Evolutionary conservation across 768 basidiomycete genomes (phyloP).

Genomic region (Neoboletus brunneissimus): DNA sequence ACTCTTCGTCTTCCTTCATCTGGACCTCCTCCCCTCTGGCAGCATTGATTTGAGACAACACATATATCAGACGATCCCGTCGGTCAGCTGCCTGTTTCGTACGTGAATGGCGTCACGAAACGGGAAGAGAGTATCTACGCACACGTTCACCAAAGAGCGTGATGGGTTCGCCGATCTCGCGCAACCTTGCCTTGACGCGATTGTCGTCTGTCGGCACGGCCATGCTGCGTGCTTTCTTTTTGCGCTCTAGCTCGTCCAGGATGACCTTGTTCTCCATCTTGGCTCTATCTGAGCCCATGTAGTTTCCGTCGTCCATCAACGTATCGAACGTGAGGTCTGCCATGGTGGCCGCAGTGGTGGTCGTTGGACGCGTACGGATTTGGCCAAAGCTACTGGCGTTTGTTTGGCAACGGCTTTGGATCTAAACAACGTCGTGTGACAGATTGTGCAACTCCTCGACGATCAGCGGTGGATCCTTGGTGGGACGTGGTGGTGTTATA

Average conservation of each 20-base stretch:
- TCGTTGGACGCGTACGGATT: slow-evolving; percentile 12
- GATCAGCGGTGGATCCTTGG: neutral
- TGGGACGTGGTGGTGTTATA: neutral
- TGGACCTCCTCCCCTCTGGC: slow-evolving; percentile 79
- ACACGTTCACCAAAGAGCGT: slow-evolving; percentile 97
- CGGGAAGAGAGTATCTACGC: slow-evolving; percentile 35
- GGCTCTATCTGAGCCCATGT: slow-evolving; percentile 70
- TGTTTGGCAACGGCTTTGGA: slow-evolving; percentile 35
- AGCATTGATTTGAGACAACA: slow-evolving; percentile 89
- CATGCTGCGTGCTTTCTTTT: slow-evolving; percentile 89
- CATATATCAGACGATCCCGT: slow-evolving; percentile 91
- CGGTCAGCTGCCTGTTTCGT: slow-evolving; percentile 83
- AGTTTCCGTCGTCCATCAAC: slow-evolving; percentile 75
- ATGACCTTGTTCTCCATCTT: slow-evolving; percentile 81
- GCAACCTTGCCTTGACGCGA: slow-evolving; percentile 81
- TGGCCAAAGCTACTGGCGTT: slow-evolving; percentile 18
- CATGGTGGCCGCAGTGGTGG: slow-evolving; percentile 40
- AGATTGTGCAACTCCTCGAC: neutral
- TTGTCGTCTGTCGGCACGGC: slow-evolving; percentile 98
- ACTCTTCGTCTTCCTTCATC: slow-evolving; percentile 68
- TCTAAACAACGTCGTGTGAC: slow-evolving; percentile 27
- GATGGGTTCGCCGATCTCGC: slow-evolving; percentile 95
- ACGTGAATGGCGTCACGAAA: slow-evolving; percentile 12
- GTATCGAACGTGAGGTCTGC: slow-evolving; percentile 74
- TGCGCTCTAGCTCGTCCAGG: slow-evolving; percentile 94